Evolutionary conservation across 257 asterid species (phyloP), one percentile per base, ranked within the genome.

Genomic region (Osmanthus fragrans): DNA sequence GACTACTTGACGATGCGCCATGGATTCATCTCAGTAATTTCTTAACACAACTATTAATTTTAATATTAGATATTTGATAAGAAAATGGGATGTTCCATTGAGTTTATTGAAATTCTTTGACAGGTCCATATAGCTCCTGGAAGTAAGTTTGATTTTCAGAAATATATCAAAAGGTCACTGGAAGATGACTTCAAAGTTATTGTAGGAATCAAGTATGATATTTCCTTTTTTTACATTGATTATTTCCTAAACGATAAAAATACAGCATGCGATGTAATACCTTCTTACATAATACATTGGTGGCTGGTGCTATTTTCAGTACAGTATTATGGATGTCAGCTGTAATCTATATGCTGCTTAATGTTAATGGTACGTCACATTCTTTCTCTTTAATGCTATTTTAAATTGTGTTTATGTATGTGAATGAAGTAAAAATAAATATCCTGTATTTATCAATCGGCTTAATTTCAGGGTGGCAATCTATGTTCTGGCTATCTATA

Each of bases 51-150:
- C n/a, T 25, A 63, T 58, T 58, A 47, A 27, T 32, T 12, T 37
- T 30, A 1, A 25, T 49, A 27, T 32, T 75, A 23, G 18, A 9
- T 72, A 23, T 68, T 6, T 58, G 4, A 58, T 19, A 0, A 5
- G 19, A 51, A 58, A 58, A 23, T 13, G 64, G 63, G 34, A 49
- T n/a, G n/a, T 71, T 72, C 32, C 60, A 74, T 64, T 72, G 29
- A 15, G 1, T 70, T 23, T 32, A 21, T 36, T 29, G 32, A 39
- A 42, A 23, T 34, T 76, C 23, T 69, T 23, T 71, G 3, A 58
- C 81, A 95, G 99, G 99, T 93, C 40, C 99, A 95, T 87, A 81
- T 95, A 87, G 92, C 98, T 67, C 92, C 99, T 36, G 99, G 98
- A 86, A 90, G 91, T 49, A 92, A 92, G 82, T 95, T 95, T 83